phyloP scores from a whole-genome alignment of 768 basidiomycete species.

The Trichaptum fuscoviolaceum region DNA sequence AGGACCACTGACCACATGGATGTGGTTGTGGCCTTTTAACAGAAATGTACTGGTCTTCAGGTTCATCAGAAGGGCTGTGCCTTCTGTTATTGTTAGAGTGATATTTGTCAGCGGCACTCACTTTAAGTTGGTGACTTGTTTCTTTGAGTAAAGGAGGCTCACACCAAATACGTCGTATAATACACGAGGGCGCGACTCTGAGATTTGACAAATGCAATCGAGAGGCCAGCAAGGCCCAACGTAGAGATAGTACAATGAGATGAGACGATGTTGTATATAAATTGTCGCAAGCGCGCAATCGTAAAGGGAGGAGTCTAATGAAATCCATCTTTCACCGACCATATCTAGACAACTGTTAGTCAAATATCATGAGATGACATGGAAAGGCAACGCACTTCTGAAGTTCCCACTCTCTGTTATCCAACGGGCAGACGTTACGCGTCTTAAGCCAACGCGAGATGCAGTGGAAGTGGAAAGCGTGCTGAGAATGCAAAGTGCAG shows the following conservation, averaged over 20 bases:
- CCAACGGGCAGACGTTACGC: constrained; percentile 88
- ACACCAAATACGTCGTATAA: neutral
- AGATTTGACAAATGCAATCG: neutral
- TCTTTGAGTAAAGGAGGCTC: neutral
- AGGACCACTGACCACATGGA: neutral
- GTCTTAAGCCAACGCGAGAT: constrained; percentile 99
- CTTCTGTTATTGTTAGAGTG: neutral
- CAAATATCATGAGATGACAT: neutral
- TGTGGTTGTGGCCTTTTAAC: neutral
- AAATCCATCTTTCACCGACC: constrained; percentile 29
- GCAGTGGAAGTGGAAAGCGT: constrained; percentile 99
- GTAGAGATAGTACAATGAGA: neutral
- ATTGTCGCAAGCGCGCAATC: neutral
- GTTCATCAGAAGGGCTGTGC: neutral
- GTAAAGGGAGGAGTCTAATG: neutral
- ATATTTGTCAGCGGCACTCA: neutral
- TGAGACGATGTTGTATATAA: neutral
- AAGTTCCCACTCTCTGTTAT: constrained; percentile 95
- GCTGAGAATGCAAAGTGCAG: constrained; percentile 40
- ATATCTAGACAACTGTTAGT: constrained; percentile 26
- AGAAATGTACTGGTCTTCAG: neutral
- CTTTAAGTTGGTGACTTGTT: neutral
- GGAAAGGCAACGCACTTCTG: constrained; percentile 68
- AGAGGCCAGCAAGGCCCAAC: neutral
- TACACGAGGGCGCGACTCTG: neutral